These are phyloP conservation scores for Naganishia albida DNA, from an alignment of 1,284 basidiomycete genomes.

Conservation along the genomic window DNA sequence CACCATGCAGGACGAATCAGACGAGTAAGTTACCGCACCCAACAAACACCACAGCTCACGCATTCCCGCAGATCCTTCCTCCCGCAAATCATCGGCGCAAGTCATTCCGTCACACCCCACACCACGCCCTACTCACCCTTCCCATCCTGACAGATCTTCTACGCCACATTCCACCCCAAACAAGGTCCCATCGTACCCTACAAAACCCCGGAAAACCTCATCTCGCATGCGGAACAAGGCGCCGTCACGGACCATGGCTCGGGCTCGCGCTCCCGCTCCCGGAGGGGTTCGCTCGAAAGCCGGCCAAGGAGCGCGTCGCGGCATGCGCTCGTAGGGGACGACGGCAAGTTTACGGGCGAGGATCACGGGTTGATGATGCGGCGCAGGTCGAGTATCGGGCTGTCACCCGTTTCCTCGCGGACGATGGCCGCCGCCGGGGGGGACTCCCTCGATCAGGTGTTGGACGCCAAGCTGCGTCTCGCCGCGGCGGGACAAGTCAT, in stretches of 20 bases:
- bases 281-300: not conserved
- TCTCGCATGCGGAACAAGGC: slow-evolving; percentile 39
- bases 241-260: not conserved
- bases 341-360: not conserved
- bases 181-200: slow-evolving; percentile 50
- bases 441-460: no score
- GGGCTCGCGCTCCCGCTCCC: not conserved
- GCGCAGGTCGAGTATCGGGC: not conserved
- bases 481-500: not conserved
- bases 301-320: not conserved
- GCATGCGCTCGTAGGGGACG: slow-evolving; percentile 1
- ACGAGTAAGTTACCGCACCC: slow-evolving; percentile 19
- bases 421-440: not conserved
- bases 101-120: slow-evolving; percentile 24
- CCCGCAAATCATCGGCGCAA: slow-evolving; percentile 52
- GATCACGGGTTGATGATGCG: not conserved
- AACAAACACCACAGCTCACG: not conserved
- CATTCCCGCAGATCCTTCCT: slow-evolving; percentile 43
- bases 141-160: slow-evolving; percentile 47
- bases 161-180: slow-evolving; percentile 52
- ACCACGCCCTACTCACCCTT: not conserved
- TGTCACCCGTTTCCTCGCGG: not conserved
- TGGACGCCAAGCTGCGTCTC: no score
- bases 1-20: slow-evolving; percentile 3
- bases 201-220: slow-evolving; percentile 54